Percentiles rank a stretch among this genome's conserved stretches.
phyloP scores from a whole-genome alignment of 257 asterid species.

The Ajuga chamaepitys region DNA sequence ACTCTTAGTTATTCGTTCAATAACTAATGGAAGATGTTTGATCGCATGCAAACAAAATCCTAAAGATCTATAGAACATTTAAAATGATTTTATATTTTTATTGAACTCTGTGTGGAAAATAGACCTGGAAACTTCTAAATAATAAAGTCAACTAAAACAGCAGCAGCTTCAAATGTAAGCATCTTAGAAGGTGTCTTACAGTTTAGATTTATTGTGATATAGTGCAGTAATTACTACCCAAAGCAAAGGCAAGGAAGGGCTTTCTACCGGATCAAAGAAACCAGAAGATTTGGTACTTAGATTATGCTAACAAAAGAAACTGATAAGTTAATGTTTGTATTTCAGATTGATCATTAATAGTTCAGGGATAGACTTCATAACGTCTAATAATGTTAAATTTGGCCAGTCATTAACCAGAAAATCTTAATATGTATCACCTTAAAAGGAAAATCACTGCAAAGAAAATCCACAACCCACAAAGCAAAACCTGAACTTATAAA shows the following conservation, averaged over 20 bases:
- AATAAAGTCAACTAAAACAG: background rate
- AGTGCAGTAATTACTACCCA: background rate
- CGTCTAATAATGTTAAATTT: background rate
- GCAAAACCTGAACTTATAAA: background rate
- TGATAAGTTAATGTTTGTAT: background rate
- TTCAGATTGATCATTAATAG: background rate
- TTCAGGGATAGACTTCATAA: background rate
- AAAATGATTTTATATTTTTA: background rate
- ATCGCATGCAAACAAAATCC: background rate
- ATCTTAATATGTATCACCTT: background rate
- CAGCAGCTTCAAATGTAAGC: slow-evolving; percentile 4
- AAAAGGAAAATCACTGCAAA: background rate
- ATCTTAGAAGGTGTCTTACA: background rate
- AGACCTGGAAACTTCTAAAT: background rate
- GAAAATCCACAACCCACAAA: background rate
- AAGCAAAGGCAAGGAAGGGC: background rate
- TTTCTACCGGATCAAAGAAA: background rate
- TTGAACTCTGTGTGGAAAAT: background rate
- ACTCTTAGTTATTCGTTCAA: background rate
- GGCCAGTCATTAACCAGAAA: background rate
- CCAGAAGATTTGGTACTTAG: background rate
- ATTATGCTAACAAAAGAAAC: slow-evolving; percentile 3
- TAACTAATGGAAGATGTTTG: background rate
- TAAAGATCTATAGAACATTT: background rate
- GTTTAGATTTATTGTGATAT: background rate